phyloP scores from a whole-genome alignment of 1,284 basidiomycete genomes.

The Papiliotrema flavescens region DNA sequence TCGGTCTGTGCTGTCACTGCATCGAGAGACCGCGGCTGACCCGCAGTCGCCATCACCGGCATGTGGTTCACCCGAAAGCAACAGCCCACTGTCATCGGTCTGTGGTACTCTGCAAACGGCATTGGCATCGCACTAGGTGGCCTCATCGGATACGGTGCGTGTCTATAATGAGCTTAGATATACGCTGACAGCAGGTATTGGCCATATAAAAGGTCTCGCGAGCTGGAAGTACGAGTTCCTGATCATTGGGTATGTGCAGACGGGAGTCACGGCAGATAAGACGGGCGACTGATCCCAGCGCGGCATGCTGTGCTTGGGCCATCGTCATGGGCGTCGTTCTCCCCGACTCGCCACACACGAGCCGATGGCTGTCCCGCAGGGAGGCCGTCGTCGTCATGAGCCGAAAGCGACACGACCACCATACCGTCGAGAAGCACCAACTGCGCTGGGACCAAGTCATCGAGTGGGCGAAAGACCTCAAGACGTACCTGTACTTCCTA shows the following conservation, averaged over 20 bases:
- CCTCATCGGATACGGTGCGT: constrained; percentile 23
- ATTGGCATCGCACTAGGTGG: constrained; percentile 32
- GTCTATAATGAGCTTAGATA: too few species aligned
- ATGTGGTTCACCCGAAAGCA: constrained; percentile 31
- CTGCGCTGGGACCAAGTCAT: constrained; percentile 48
- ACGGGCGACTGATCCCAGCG: constrained; percentile 10
- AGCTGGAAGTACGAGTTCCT: constrained; percentile 42
- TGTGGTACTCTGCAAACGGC: constrained; percentile 37
- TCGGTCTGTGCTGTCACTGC: constrained; percentile 3
- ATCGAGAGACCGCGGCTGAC: too few species aligned
- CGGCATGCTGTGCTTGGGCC: constrained; percentile 34
- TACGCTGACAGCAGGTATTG: constrained; percentile 12
- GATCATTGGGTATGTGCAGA: constrained; percentile 11
- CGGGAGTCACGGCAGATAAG: too few species aligned
- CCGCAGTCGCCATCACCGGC: constrained; percentile 16
- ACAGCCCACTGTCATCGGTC: constrained; percentile 30
- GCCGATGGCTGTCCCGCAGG: constrained; percentile 37
- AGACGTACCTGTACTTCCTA: constrained; percentile 43
- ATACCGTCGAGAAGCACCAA: constrained; percentile 44
- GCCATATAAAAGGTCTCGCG: constrained; percentile 35
- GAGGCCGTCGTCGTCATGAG: constrained; percentile 44
- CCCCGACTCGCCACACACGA: constrained; percentile 31
- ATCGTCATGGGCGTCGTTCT: constrained; percentile 33
- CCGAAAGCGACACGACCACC: constrained; percentile 44
- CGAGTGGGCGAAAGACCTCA: constrained; percentile 42